Evolutionary conservation across 2,329 filamentous ascomycete genomes (phyloP).

Genomic region (Chlorencoelia australis): DNA sequence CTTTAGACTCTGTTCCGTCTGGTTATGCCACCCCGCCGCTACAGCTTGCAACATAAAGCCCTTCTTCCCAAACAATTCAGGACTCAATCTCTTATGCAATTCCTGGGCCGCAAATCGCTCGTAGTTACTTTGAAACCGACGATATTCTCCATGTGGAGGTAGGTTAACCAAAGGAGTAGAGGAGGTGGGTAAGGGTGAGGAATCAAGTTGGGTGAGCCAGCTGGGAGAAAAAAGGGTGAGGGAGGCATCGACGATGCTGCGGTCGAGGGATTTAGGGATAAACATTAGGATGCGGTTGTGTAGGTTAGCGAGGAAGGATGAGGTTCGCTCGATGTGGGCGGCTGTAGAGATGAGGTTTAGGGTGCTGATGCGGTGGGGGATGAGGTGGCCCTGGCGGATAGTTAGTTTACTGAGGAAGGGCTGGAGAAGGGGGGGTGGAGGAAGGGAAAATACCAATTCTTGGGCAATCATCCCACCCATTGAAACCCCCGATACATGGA

Average conservation of each 20-base stretch:
- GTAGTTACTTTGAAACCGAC: slow-evolving; percentile 61
- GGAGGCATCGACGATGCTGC: slow-evolving; percentile 54
- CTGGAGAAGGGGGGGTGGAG: not conserved
- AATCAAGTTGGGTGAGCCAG: slow-evolving; percentile 56
- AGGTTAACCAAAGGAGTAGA: slow-evolving; percentile 31
- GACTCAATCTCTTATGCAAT: slow-evolving; percentile 57
- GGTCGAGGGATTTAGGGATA: slow-evolving; percentile 61
- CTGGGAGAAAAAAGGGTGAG: slow-evolving; percentile 52
- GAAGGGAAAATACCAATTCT: slow-evolving; percentile 46
- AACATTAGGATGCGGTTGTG: slow-evolving; percentile 44
- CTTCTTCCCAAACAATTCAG: slow-evolving; percentile 47
- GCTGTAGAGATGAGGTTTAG: slow-evolving; percentile 54
- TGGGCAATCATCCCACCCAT: slow-evolving; percentile 92
- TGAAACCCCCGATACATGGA: slow-evolving; percentile 68
- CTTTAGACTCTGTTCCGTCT: slow-evolving; percentile 64
- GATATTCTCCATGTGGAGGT: slow-evolving; percentile 30
- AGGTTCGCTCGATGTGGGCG: slow-evolving; percentile 49
- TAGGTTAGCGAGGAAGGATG: slow-evolving; percentile 55
- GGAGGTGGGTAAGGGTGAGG: slow-evolving; percentile 35
- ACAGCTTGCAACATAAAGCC: slow-evolving; percentile 71
- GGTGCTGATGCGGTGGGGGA: slow-evolving; percentile 42
- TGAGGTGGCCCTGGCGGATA: slow-evolving; percentile 32
- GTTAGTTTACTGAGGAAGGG: not conserved
- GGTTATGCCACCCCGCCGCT: slow-evolving; percentile 72
- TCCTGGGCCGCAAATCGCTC: slow-evolving; percentile 77